phyloP scores from a whole-genome alignment of 495 filamentous ascomycete species.

The Amorphotheca resinae region DNA sequence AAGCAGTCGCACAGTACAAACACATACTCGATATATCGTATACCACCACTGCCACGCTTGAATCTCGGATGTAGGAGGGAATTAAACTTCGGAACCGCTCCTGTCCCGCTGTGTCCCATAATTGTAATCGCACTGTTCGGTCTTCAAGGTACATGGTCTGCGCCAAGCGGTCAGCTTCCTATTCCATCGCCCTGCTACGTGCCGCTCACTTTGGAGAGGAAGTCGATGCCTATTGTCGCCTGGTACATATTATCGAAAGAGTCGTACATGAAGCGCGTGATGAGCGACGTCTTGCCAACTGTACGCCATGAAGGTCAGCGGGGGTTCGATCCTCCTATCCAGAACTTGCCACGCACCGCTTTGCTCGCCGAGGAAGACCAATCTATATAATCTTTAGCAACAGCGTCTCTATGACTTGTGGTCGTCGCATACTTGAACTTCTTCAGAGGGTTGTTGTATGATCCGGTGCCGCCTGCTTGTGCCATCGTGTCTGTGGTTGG shows the following conservation, averaged over 20 bases:
- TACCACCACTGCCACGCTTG: slow-evolving; percentile 90
- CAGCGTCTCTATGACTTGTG: slow-evolving; percentile 14
- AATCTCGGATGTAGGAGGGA: slow-evolving; percentile 96
- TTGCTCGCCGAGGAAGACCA: slow-evolving; percentile 96
- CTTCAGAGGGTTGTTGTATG: slow-evolving; percentile 98
- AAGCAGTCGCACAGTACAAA: background rate
- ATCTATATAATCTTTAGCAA: slow-evolving; percentile 34
- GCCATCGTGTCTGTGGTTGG: slow-evolving; percentile 36
- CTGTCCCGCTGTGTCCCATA: slow-evolving; percentile 98
- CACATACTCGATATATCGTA: slow-evolving; percentile 85
- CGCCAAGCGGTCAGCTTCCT: slow-evolving; percentile 8
- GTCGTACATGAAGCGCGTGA: slow-evolving; percentile 99
- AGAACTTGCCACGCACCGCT: slow-evolving; percentile 54
- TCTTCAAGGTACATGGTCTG: slow-evolving; percentile 99
- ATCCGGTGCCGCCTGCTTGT: slow-evolving; percentile 43
- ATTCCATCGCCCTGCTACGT: background rate
- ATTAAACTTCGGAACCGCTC: slow-evolving; percentile 95
- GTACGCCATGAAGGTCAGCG: slow-evolving; percentile 7
- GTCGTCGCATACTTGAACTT: slow-evolving; percentile 96
- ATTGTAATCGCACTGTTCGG: slow-evolving; percentile 88
- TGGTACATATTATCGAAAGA: slow-evolving; percentile 99
- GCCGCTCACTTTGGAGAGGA: slow-evolving; percentile 74
- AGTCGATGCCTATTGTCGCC: slow-evolving; percentile 98
- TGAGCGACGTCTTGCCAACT: slow-evolving; percentile 98
- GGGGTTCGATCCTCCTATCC: too few species aligned